Percentiles rank a stretch among this genome's conserved stretches.
These are phyloP conservation scores for Zalaria sp. DNA, from an alignment of 2,329 filamentous ascomycete species.

Conservation along the genomic window DNA sequence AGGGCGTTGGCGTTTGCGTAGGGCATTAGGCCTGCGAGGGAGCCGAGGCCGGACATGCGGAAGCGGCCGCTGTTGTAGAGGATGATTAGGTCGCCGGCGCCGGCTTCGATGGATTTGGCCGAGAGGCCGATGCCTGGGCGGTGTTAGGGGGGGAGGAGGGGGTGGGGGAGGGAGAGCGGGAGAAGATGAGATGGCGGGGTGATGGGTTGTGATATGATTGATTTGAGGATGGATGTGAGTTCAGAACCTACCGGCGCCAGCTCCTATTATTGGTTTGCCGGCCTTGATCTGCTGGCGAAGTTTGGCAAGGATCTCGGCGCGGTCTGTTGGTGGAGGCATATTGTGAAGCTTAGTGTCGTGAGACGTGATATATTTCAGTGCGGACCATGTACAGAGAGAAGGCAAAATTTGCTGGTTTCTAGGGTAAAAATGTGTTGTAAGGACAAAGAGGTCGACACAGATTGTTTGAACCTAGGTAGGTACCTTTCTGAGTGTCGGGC, in stretches of 20 bases:
- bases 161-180: neutral
- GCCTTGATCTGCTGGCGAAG: slow-evolving; percentile 41
- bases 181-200: neutral
- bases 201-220: neutral
- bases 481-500: too few relatives aligned
- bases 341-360: slow-evolving; percentile 1
- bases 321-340: slow-evolving; percentile 45
- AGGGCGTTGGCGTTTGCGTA: slow-evolving; percentile 59
- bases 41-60: slow-evolving; percentile 58
- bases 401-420: too few relatives aligned
- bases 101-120: slow-evolving; percentile 55
- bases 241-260: slow-evolving; percentile 39
- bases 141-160: neutral
- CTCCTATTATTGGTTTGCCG: slow-evolving; percentile 50
- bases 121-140: slow-evolving; percentile 49
- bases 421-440: too few relatives aligned
- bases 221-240: neutral
- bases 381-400: too few relatives aligned
- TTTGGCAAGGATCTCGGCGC: slow-evolving; percentile 39
- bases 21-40: slow-evolving; percentile 55
- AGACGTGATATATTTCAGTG: too few relatives aligned
- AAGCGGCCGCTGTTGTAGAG: slow-evolving; percentile 61
- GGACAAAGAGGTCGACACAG: too few relatives aligned
- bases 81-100: slow-evolving; percentile 55
- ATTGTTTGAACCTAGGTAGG: too few relatives aligned